Percentiles rank a stretch among this genome's conserved stretches.
phyloP scores from a whole-genome alignment of 2,329 filamentous ascomycete genomes.

The Talaromyces marneffei region DNA sequence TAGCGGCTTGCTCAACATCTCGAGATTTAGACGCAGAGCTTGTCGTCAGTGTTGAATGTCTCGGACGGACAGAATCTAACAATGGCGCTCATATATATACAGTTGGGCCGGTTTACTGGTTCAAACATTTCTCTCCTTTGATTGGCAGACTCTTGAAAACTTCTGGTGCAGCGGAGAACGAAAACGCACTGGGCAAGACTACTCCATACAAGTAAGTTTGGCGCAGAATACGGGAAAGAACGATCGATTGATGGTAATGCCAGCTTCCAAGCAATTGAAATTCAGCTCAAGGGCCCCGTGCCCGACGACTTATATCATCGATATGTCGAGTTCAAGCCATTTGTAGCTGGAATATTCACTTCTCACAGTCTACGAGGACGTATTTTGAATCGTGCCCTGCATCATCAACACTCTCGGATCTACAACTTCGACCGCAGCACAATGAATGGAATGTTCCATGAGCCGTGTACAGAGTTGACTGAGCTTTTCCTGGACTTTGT shows the following conservation, averaged over 20 bases:
- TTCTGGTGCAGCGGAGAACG: conserved; percentile 58
- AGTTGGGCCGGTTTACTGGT: conserved; percentile 67
- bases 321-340: conserved; percentile 86
- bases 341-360: conserved; percentile 84
- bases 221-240: not conserved
- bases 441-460: conserved; percentile 61
- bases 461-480: conserved; percentile 64
- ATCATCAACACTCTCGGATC: conserved; percentile 81
- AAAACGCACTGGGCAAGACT: conserved; percentile 49
- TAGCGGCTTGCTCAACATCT: conserved; percentile 58
- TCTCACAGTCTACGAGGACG: conserved; percentile 69
- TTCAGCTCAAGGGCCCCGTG: conserved; percentile 79
- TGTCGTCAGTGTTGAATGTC: conserved; percentile 67
- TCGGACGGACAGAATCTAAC: conserved; percentile 64
- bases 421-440: conserved; percentile 83
- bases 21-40: conserved; percentile 63
- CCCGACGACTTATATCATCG: conserved; percentile 78
- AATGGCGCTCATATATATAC: conserved; percentile 69
- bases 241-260: not conserved
- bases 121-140: conserved; percentile 81
- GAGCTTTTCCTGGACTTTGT: conserved; percentile 78
- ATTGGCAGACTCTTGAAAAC: conserved; percentile 74
- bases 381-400: conserved; percentile 75
- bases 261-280: conserved; percentile 88
- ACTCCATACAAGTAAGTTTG: conserved; percentile 68